Percentiles rank a stretch among this genome's conserved stretches.
Conservation (phyloP, 495 filamentous ascomycete species). For the Aspergillus egyptiacus region DNA sequence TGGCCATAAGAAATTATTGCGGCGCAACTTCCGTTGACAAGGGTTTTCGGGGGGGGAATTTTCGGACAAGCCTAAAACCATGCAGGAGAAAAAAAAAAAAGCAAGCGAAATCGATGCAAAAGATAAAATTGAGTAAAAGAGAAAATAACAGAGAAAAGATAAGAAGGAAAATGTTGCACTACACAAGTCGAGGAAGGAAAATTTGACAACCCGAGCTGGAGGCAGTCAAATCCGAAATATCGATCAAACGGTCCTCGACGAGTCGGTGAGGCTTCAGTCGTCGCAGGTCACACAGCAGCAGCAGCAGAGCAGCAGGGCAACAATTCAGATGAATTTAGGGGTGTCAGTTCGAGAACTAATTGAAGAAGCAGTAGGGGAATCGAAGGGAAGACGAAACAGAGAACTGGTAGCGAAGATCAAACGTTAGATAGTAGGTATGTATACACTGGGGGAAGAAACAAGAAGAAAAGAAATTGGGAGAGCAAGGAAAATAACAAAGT, state of each 20-base stretch:
- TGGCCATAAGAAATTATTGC: constrained; percentile 37
- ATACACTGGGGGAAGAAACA: too few species aligned
- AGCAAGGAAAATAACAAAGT: constrained; percentile 2
- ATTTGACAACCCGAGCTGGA: background rate
- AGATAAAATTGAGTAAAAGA: background rate
- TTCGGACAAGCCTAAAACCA: constrained; percentile 2
- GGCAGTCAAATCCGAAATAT: constrained; percentile 8
- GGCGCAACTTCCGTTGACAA: constrained; percentile 13
- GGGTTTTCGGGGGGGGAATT: background rate
- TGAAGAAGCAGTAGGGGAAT: background rate
- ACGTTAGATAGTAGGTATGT: background rate
- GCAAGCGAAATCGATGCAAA: too few species aligned
- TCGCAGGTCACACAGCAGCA: constrained; percentile 11
- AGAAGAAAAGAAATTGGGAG: constrained; percentile 10
- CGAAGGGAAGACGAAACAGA: constrained; percentile 1
- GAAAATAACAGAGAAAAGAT: constrained; percentile 16
- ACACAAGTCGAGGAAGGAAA: constrained; percentile 1
- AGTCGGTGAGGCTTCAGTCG: constrained; percentile 24
- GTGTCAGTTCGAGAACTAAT: background rate
- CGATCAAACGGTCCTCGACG: constrained; percentile 14
- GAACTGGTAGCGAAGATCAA: constrained; percentile 1
- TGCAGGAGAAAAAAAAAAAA: background rate
- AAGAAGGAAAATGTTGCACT: constrained; percentile 14
- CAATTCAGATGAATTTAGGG: background rate
- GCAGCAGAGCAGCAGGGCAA: background rate